Conservation (phyloP, 768 basidiomycete species). For the Mycena olivaceomarginata region DNA sequence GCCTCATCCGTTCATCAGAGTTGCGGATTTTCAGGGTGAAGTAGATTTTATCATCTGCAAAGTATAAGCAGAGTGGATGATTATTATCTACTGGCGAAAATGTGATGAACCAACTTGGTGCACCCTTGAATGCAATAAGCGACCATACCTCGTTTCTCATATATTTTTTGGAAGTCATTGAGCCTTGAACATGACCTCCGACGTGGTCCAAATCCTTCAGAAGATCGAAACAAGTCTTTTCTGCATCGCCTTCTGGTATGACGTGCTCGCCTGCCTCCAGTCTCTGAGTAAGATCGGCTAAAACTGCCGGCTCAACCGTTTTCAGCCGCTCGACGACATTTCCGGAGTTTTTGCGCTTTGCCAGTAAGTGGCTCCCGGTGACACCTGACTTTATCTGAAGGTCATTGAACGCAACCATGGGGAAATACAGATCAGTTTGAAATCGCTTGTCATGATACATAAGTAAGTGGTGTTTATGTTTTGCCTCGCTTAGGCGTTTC, state of each 20-base stretch:
- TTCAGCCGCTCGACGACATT: background rate
- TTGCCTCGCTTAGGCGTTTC: conserved; percentile 36
- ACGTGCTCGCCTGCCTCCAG: conserved; percentile 50
- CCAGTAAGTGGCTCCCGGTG: background rate
- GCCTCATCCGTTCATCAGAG: conserved; percentile 37
- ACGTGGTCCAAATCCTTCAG: conserved; percentile 59
- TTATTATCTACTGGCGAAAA: conserved; percentile 53
- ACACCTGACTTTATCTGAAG: background rate
- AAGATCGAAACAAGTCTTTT: conserved; percentile 58
- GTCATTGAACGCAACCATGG: conserved; percentile 48
- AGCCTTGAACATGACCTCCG: conserved; percentile 53
- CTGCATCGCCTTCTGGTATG: conserved; percentile 51
- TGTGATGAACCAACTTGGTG: conserved; percentile 60
- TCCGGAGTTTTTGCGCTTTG: background rate
- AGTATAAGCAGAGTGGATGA: conserved; percentile 59
- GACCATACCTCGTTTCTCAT: conserved; percentile 58
- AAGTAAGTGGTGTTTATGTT: conserved; percentile 50
- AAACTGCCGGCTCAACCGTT: background rate
- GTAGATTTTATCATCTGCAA: conserved; percentile 50
- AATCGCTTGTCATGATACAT: conserved; percentile 57
- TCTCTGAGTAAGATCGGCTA: background rate
- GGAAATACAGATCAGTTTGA: conserved; percentile 47
- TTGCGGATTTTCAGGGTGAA: conserved; percentile 36
- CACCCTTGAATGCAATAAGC: conserved; percentile 45
- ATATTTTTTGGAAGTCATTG: conserved; percentile 51